Conservation (phyloP, 768 basidiomycete genomes). For the Trametes elegans region DNA sequence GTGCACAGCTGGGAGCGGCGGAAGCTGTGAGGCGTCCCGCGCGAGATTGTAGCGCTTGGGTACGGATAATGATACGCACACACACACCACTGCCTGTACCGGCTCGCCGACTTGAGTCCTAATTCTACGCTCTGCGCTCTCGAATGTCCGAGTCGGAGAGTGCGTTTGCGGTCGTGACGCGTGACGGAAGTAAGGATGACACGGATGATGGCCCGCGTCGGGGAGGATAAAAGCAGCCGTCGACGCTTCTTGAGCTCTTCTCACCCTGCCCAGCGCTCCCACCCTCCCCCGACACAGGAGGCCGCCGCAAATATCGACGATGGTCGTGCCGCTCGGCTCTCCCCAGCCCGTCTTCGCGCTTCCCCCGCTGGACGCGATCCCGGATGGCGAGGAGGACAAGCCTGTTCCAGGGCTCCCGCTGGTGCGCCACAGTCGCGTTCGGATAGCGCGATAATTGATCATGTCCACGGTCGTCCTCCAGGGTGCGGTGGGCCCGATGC, state of each 20-base stretch:
- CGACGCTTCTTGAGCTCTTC: background rate
- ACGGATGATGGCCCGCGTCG: conserved; percentile 1
- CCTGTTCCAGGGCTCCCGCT: conserved; percentile 33
- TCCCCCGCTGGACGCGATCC: conserved; percentile 40
- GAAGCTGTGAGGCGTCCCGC: conserved; percentile 48
- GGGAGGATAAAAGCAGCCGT: background rate
- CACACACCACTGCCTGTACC: background rate
- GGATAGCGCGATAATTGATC: background rate
- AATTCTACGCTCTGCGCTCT: conserved; percentile 1
- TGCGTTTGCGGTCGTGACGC: conserved; percentile 3
- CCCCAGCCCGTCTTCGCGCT: conserved; percentile 39
- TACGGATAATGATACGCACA: background rate
- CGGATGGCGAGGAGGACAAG: conserved; percentile 41
- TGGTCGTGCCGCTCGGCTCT: conserved; percentile 43
- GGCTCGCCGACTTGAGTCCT: background rate
- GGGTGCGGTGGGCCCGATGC: conserved; percentile 35
- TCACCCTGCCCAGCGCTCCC: background rate
- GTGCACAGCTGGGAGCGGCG: conserved; percentile 68
- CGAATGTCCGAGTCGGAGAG: background rate
- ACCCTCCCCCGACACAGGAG: too few relatives aligned
- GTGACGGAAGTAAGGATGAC: conserved; percentile 10
- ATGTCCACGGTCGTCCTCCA: conserved; percentile 17
- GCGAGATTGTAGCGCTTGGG: background rate
- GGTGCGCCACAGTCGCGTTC: conserved; percentile 28
- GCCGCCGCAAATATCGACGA: conserved; percentile 23